Conservation (phyloP, 1,284 basidiomycete species). For the Cutaneotrichosporon curvatum region DNA sequence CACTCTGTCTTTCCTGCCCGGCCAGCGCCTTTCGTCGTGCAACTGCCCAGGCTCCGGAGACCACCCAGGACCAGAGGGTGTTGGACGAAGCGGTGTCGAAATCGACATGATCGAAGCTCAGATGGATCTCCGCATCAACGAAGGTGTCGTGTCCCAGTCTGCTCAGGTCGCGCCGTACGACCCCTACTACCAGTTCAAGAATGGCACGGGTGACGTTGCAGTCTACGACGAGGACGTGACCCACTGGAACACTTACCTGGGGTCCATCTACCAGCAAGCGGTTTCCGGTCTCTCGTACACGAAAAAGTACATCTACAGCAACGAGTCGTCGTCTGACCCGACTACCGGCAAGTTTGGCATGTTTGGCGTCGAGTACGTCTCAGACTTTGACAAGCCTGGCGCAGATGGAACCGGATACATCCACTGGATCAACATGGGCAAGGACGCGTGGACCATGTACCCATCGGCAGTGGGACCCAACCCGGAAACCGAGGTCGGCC, state of each 20-base stretch:
- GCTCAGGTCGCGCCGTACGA: constrained; percentile 53
- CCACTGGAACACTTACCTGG: constrained; percentile 65
- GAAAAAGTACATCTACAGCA: constrained; percentile 50
- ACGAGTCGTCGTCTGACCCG: constrained; percentile 13
- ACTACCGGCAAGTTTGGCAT: constrained; percentile 19
- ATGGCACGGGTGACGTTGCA: constrained; percentile 40
- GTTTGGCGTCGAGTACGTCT: constrained; percentile 67
- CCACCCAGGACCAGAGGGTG: constrained; percentile 57
- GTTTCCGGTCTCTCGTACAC: constrained; percentile 59
- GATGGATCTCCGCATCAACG: constrained; percentile 17
- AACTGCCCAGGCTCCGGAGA: constrained; percentile 48
- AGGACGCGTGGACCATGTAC: constrained; percentile 52
- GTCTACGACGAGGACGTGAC: constrained; percentile 48
- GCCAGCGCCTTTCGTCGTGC: constrained; percentile 51
- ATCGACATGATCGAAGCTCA: constrained; percentile 63
- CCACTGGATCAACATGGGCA: constrained; percentile 58
- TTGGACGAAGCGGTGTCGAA: constrained; percentile 58
- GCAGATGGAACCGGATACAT: constrained; percentile 52
- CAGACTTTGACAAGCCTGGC: constrained; percentile 52
- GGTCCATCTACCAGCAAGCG: constrained; percentile 72
- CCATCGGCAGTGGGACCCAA: constrained; percentile 57
- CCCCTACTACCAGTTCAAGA: constrained; percentile 56
- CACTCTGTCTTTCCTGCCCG: constrained; percentile 44
- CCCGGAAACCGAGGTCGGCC: constrained; percentile 51
- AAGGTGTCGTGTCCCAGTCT: constrained; percentile 27